Conservation (phyloP, 805 yeast species). For the Torulaspora franciscae region DNA sequence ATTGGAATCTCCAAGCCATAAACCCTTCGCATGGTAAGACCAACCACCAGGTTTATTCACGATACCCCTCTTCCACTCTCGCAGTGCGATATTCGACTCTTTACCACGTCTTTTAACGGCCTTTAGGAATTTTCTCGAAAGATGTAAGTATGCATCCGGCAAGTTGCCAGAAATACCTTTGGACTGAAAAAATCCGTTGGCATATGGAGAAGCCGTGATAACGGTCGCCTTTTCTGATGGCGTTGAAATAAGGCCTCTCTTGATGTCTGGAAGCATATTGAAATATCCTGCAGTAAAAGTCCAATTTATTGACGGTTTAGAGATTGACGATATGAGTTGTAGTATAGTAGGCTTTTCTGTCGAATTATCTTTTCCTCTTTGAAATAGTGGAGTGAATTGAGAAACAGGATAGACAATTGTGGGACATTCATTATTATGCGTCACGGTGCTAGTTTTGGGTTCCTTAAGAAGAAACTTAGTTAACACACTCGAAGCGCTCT, state of each 20-base stretch:
- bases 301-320: constrained; percentile 61
- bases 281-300: constrained; percentile 95
- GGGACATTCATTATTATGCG: constrained; percentile 27
- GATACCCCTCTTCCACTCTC: constrained; percentile 84
- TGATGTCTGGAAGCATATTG: constrained; percentile 77
- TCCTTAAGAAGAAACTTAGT: constrained; percentile 48
- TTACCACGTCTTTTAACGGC: constrained; percentile 43
- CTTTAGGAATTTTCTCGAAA: constrained; percentile 64
- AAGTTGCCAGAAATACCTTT: constrained; percentile 73
- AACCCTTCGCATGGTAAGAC: constrained; percentile 97
- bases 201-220: constrained; percentile 88
- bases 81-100: constrained; percentile 46
- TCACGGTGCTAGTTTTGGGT: constrained; percentile 4
- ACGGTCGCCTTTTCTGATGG: constrained; percentile 47
- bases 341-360: constrained; percentile 77
- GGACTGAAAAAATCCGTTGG: constrained; percentile 88
- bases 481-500: constrained; percentile 52
- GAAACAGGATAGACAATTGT: constrained; percentile 87
- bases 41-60: constrained; percentile 82
- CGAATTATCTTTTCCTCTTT: constrained; percentile 49
- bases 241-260: constrained; percentile 51
- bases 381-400: constrained; percentile 79
- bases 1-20: constrained; percentile 58
- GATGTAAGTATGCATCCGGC: constrained; percentile 80
- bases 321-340: constrained; percentile 49